Evolutionary conservation across 148 eudicot genomes (phyloP).

Genomic region (Pouteria glomerata): DNA sequence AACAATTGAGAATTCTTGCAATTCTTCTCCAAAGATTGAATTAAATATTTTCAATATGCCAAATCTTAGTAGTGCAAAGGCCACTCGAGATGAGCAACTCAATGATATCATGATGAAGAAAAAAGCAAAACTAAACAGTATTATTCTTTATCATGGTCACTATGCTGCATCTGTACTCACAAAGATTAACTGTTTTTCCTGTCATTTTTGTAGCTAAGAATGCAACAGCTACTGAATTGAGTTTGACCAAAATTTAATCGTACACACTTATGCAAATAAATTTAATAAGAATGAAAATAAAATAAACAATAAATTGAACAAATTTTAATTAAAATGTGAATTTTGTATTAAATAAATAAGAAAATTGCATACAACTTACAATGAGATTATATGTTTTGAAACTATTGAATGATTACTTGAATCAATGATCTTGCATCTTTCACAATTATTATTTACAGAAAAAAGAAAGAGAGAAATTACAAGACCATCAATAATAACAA

Average conservation of each 20-base stretch:
- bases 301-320: neutral
- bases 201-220: neutral
- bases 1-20: neutral
- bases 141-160: neutral
- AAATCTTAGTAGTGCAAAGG: neutral
- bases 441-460: no score
- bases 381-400: no score
- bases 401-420: no score
- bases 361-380: no score
- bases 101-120: neutral
- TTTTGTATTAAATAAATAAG: no score
- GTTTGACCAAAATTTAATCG: neutral
- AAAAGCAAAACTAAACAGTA: neutral
- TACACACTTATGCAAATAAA: no score
- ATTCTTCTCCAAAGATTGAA: neutral
- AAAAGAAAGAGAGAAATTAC: no score
- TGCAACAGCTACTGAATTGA: neutral
- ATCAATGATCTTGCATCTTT: no score
- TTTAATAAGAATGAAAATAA: neutral
- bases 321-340: no score
- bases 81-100: neutral
- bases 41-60: neutral
- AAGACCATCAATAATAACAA: no score
- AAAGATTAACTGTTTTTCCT: neutral
- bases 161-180: no score